Base-by-base conservation (phyloP, 2,329 filamentous ascomycete genomes). In the Dactylellina haptotyla region DNA sequence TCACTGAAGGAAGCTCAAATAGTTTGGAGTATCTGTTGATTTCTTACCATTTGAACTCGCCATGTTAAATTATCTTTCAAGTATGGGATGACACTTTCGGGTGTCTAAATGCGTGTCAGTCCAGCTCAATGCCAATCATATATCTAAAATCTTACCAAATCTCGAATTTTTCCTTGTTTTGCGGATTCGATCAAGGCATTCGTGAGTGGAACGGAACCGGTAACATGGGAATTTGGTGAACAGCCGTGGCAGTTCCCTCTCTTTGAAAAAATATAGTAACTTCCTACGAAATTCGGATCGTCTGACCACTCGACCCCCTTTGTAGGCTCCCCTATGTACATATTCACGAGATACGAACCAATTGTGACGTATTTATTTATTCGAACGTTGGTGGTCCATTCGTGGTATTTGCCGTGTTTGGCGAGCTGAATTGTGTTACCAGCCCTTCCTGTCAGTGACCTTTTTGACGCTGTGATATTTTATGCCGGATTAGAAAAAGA, bases 381-480 rank as follows among this genome's bases (percentile, higher is more conserved):
- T 9, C 69, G 69, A 32, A 73, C n/a, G 30, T 73, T 66, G 37
- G 61, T 54, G n/a, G 61, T 20, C 69, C 69, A 73, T 45, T 73
- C 69, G 16, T 73, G 61, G 32, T 73, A 73, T 57, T 66, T 73
- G 9, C 37, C 16, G 23, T 62, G 30, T 12, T 54, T 8, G 9
- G 57, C 39, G 1, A 73, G 41, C 25, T 45, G 34, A 1, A 37
- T 45, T 30, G 26, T 30, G 43, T 23, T 39, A 26, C 20, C 23
- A 14, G 48, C 30, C 4, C 48, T 34, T 14, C 26, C 20, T 18
- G n/a, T 9, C 8, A 58, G 30, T 46, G 51, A 51, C 1, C 59
- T 43, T 56, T 62, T 66, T 28, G 45, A 9, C 14, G 39, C 53
- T 66, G 30, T 23, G 2, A 32, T 14, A 54, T 23, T 37, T 37